These are phyloP conservation scores for Ilyonectria sp. DNA, from an alignment of 2,329 filamentous ascomycete genomes.

Conservation along the genomic window DNA sequence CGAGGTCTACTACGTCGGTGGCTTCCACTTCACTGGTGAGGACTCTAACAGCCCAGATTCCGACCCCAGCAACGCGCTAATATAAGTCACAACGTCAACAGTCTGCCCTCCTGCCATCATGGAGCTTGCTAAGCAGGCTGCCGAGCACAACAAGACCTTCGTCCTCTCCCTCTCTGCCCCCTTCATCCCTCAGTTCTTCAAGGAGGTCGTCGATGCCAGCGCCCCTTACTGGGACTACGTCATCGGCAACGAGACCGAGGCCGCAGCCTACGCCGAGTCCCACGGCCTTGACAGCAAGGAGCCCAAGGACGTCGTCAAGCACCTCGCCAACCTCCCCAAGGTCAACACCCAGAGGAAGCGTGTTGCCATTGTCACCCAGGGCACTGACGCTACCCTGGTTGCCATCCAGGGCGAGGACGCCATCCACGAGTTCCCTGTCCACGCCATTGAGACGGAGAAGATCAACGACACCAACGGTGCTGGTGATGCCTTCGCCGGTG, in stretches of 20 bases:
- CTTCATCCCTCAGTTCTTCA: constrained; percentile 98
- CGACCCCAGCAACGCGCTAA: constrained; percentile 21
- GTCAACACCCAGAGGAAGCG: constrained; percentile 88
- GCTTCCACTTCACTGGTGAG: constrained; percentile 89
- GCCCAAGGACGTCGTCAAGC: constrained; percentile 87
- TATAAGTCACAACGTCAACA: constrained; percentile 40
- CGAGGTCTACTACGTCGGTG: constrained; percentile 92
- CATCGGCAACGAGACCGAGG: constrained; percentile 97
- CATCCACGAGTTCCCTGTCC: constrained; percentile 85
- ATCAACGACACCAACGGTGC: constrained; percentile 98
- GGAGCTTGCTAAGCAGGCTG: constrained; percentile 92
- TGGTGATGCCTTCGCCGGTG: constrained; percentile 96
- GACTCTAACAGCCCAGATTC: not conserved
- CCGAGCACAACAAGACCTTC: constrained; percentile 90
- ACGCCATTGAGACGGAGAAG: constrained; percentile 80
- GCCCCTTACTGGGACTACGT: constrained; percentile 96
- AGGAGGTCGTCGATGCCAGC: constrained; percentile 89
- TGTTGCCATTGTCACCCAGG: constrained; percentile 93
- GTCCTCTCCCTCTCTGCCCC: constrained; percentile 93
- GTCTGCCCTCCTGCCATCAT: constrained; percentile 93
- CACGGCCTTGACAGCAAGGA: constrained; percentile 83
- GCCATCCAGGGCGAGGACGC: constrained; percentile 80
- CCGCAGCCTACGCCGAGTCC: constrained; percentile 86
- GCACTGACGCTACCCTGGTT: constrained; percentile 90
- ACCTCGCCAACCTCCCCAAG: constrained; percentile 91